phyloP scores from a whole-genome alignment of 73 alveolate genomes.

The Uronychia setigera region DNA sequence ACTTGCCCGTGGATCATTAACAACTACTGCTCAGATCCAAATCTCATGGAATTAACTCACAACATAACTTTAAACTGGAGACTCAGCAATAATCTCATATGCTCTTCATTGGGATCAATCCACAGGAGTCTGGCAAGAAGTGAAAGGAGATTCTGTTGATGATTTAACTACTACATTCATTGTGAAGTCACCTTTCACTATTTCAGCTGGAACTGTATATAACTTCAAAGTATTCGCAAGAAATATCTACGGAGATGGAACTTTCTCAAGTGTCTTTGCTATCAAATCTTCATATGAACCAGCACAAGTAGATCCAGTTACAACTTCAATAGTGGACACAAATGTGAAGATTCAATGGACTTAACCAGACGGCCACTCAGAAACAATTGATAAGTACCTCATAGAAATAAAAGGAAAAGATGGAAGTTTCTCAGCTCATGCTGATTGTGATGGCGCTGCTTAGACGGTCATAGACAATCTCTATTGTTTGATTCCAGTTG shows the following conservation, averaged over 20 bases:
- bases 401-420: constrained; percentile 7
- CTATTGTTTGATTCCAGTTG: constrained; percentile 48
- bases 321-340: neutral
- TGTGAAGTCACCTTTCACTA: constrained; percentile 28
- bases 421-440: neutral
- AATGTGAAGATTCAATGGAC: constrained; percentile 50
- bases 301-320: constrained; percentile 20
- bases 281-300: constrained; percentile 21
- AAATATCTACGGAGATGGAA: constrained; percentile 37
- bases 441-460: constrained; percentile 39
- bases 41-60: constrained; percentile 23
- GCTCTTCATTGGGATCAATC: constrained; percentile 13
- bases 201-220: constrained; percentile 24
- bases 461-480: neutral
- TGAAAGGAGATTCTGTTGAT: constrained; percentile 55
- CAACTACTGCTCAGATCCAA: constrained; percentile 3
- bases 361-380: constrained; percentile 23
- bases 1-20: constrained; percentile 4
- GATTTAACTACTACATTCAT: constrained; percentile 5
- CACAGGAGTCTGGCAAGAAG: constrained; percentile 14
- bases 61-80: constrained; percentile 29
- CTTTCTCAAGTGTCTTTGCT: neutral
- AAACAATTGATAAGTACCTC: constrained; percentile 20
- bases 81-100: constrained; percentile 44
- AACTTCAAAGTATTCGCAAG: constrained; percentile 21